Evolutionary conservation across 495 filamentous ascomycete species (phyloP), one percentile per base, ranked within the genome.

Genomic region (Evernia prunastri): DNA sequence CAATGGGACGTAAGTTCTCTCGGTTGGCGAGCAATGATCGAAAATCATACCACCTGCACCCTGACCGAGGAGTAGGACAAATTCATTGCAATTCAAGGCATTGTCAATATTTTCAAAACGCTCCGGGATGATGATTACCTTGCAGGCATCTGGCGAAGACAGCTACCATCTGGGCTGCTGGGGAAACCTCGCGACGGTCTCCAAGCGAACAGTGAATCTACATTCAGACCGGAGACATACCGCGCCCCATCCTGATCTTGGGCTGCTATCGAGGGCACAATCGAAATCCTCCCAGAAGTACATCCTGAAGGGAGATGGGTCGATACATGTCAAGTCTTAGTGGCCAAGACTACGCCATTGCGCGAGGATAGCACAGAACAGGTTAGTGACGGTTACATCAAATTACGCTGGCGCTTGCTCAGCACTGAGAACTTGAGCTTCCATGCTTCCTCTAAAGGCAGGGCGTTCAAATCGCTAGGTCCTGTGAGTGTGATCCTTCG

Each of bases 1-100:
- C 27, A 20, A 60, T 13, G 31, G 35, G 42, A 31, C 4, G 20
- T 15, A 0, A 2, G 13, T 59, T 33, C 33, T 23, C 0, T 12
- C 29, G 20, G 35, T 18, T 65, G 63, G 63, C 2, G 0, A 1
- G n/a, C 13, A 10, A 60, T 65, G 13, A 17, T 58, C n/a, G 18
- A 25, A 17, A n/a, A 4, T 11, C 60, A 59, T 25, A 53, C 31
- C 15, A 35, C 23, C 31, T 27, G 56, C 15, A 18, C 17, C 20
- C 36, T 65, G n/a, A 65, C 63, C 12, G 27, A 65, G 15, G 23
- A 18, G 25, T 27, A 59, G 35, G 63, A 65, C 33, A 60, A 49
- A 35, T 36, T 65, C 18, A 49, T 65, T 11, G 63, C 63, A 37
- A 37, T 65, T 7, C 36, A 31, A 49, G 63, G 56, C 31, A 29